These are phyloP conservation scores for Claviceps spartinae DNA, from an alignment of 2,329 filamentous ascomycete genomes.

Conservation along the genomic window DNA sequence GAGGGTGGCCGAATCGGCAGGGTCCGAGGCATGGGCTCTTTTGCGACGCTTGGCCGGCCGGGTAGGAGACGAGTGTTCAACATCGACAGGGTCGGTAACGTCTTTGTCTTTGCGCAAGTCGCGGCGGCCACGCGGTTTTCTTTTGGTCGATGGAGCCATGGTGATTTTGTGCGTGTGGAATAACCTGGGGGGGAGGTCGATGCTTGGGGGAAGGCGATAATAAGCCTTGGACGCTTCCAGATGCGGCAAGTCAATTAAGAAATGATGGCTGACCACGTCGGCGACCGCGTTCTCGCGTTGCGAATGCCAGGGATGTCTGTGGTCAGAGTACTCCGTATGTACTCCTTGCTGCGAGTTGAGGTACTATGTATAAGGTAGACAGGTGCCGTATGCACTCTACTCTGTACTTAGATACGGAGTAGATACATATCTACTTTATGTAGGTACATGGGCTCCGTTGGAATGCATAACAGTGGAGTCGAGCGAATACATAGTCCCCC, in stretches of 20 bases:
- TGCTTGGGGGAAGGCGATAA: neutral
- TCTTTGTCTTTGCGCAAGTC: conserved; percentile 25
- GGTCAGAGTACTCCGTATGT: neutral
- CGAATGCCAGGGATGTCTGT: conserved; percentile 6
- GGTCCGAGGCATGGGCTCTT: conserved; percentile 26
- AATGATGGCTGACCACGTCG: conserved; percentile 6
- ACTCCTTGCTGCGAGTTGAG: too few relatives aligned
- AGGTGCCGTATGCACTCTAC: too few relatives aligned
- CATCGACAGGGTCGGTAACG: conserved; percentile 21
- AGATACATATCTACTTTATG: neutral
- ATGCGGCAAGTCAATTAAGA: conserved; percentile 5
- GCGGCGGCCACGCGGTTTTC: conserved; percentile 24
- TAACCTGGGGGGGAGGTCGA: neutral
- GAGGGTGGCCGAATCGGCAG: conserved; percentile 6
- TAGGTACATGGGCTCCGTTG: neutral
- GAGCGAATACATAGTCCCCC: neutral
- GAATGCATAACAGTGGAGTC: neutral
- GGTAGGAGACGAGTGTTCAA: conserved; percentile 43
- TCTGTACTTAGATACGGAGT: too few relatives aligned
- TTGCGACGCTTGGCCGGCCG: conserved; percentile 52
- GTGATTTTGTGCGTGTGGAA: neutral
- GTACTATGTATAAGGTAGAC: too few relatives aligned
- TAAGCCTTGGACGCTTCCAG: neutral
- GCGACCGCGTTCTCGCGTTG: conserved; percentile 19
- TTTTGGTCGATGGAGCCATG: conserved; percentile 27